A percentile compares a stretch with the other conserved stretches of the same genome.
phyloP scores from a whole-genome alignment of 140 eudicot species.

The Stevia rebaudiana region DNA sequence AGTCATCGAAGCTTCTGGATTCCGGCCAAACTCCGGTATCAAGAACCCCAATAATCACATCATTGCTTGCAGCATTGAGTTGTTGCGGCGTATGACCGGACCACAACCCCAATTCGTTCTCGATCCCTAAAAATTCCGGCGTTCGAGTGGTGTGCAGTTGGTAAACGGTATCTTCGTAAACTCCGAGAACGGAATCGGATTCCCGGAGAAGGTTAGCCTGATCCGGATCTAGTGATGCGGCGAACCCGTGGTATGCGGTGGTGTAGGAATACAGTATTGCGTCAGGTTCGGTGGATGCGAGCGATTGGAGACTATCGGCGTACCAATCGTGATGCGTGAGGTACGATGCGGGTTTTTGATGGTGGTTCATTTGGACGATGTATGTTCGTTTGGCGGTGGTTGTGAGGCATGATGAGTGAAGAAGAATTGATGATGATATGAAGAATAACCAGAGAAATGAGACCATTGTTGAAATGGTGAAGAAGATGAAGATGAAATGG shows the following conservation, averaged over 20 bases:
- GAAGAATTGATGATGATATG: neutral
- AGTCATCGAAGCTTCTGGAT: constrained; percentile 51
- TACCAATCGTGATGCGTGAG: constrained; percentile 75
- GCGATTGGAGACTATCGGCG: constrained; percentile 39
- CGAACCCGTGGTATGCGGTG: constrained; percentile 67
- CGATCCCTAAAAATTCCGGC: constrained; percentile 68
- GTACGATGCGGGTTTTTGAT: constrained; percentile 45
- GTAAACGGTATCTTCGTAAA: constrained; percentile 62
- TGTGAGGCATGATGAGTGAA: neutral
- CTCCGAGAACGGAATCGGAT: constrained; percentile 40
- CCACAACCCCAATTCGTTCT: constrained; percentile 36
- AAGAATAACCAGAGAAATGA: constrained; percentile 15
- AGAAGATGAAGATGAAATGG: constrained; percentile 11
- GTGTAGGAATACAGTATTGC: constrained; percentile 59
- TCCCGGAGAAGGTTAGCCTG: constrained; percentile 42
- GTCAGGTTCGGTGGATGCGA: constrained; percentile 33
- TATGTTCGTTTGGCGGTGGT: constrained; percentile 39
- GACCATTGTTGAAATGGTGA: constrained; percentile 10
- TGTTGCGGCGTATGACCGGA: constrained; percentile 30
- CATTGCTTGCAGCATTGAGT: constrained; percentile 38
- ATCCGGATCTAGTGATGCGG: constrained; percentile 44
- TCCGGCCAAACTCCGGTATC: constrained; percentile 95
- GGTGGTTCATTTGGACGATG: constrained; percentile 66
- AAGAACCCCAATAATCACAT: constrained; percentile 69
- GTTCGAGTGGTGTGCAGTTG: constrained; percentile 82